Evolutionary conservation across 2,329 filamentous ascomycete genomes (phyloP).

Genomic region (Dactylellina haptotyla): DNA sequence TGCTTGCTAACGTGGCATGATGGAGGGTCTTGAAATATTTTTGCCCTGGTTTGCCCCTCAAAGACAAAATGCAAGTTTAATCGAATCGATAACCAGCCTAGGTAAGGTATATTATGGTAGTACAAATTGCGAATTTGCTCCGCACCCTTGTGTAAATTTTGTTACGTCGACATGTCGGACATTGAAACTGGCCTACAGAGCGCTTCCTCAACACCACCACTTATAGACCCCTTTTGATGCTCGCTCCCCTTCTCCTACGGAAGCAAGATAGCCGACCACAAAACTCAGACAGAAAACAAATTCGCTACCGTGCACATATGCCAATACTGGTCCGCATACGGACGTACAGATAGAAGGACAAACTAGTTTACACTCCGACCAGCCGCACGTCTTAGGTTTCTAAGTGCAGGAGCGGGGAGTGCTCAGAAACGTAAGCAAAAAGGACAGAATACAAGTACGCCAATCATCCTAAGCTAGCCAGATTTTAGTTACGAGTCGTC

Average conservation of each 20-base stretch:
- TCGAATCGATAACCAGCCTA: not conserved
- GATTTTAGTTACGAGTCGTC: too few species aligned
- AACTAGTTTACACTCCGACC: too few species aligned
- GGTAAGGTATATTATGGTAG: not conserved
- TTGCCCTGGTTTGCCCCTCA: not conserved
- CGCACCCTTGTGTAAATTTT: constrained; percentile 7
- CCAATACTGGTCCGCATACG: too few species aligned
- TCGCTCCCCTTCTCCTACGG: not conserved
- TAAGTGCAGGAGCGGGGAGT: too few species aligned
- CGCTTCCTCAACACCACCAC: not conserved
- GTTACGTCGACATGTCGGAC: constrained; percentile 47
- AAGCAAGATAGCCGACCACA: not conserved
- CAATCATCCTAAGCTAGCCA: too few species aligned
- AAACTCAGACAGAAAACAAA: too few species aligned
- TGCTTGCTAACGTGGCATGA: constrained; percentile 10
- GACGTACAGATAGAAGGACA: too few species aligned
- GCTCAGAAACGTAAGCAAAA: too few species aligned
- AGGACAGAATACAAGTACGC: too few species aligned
- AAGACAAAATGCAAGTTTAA: too few species aligned
- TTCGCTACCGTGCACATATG: too few species aligned
- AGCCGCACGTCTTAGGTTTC: too few species aligned
- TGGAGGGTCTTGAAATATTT: not conserved
- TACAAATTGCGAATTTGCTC: constrained; percentile 10
- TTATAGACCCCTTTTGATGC: not conserved
- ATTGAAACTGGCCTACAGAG: constrained; percentile 16